Percentiles rank a stretch among this genome's conserved stretches.
Conservation (phyloP, 2,329 filamentous ascomycete genomes). For the Metarhizium guizhouense region DNA sequence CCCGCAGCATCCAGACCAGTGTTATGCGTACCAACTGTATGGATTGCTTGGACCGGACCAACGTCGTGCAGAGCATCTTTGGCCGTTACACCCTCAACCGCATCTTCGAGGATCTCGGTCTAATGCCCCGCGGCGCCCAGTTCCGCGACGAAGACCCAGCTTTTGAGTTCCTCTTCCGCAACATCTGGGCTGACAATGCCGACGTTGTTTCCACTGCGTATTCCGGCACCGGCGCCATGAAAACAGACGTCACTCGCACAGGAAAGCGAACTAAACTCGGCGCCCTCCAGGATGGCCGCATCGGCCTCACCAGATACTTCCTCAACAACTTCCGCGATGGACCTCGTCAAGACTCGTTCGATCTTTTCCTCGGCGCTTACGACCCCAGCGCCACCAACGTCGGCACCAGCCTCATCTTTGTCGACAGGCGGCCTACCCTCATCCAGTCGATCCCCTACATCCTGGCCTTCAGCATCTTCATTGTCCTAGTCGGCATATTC, state of each 20-base stretch:
- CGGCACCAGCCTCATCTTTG: slow-evolving; percentile 66
- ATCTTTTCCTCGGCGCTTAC: slow-evolving; percentile 85
- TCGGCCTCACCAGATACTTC: slow-evolving; percentile 82
- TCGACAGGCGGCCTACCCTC: slow-evolving; percentile 74
- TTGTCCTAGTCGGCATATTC: slow-evolving; percentile 66
- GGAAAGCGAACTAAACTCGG: slow-evolving; percentile 81
- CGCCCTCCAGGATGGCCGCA: slow-evolving; percentile 75
- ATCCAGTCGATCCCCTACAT: slow-evolving; percentile 94
- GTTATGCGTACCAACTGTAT: slow-evolving; percentile 98
- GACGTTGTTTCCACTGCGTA: slow-evolving; percentile 90
- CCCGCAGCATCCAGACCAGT: slow-evolving; percentile 72
- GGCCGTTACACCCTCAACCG: slow-evolving; percentile 81
- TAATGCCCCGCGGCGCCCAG: slow-evolving; percentile 66
- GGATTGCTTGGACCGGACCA: slow-evolving; percentile 97
- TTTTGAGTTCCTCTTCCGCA: slow-evolving; percentile 90
- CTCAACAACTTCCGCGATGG: slow-evolving; percentile 94
- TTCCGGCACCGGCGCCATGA: slow-evolving; percentile 91
- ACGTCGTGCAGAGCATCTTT: slow-evolving; percentile 96
- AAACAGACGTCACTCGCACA: slow-evolving; percentile 95
- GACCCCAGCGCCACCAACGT: slow-evolving; percentile 63
- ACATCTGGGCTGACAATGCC: slow-evolving; percentile 97
- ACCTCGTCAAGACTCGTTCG: slow-evolving; percentile 88
- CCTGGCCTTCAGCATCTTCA: slow-evolving; percentile 75
- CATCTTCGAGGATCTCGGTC: slow-evolving; percentile 76
- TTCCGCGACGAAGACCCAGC: slow-evolving; percentile 67